Evolutionary conservation across 805 yeast genomes (phyloP), one percentile per base, ranked within the genome.

Genomic region (Saturnispora halmiae): DNA sequence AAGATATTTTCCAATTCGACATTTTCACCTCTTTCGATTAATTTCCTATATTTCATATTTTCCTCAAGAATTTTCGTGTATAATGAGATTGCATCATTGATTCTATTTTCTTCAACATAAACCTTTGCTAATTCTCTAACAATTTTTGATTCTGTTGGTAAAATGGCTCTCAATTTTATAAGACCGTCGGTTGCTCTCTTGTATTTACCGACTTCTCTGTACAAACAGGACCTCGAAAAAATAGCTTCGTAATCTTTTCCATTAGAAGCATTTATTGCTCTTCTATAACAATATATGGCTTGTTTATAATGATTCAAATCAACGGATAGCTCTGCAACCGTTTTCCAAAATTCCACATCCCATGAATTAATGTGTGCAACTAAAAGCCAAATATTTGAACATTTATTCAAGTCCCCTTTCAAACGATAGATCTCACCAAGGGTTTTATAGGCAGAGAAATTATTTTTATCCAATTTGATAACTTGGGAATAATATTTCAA

Each of bases 391-490:
- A 82, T 72, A 53, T 77, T 77, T 56, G 94, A 78, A 56, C 94
- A 75, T 53, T 82, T 81, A 48, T 79, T 75, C 37, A 72, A 60
- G 34, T 77, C 67, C 1, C 86, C 88, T 45, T 77, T 79, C 39
- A 72, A 64, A 42, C 75, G 70, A 48, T 82, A 80, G 35, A 90
- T 82, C 53, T 84, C 95, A 35, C 96, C 96, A 34, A 87, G 62
- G 0, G 94, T 82, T 52, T 82, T 80, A 65, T 88, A 88, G 0
- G 96, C 96, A 34, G 82, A 76, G 57, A 75, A 80, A 55, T 83
- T 82, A 48, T 74, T 73, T 11, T 84, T 79, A 54, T 87, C 95
- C 40, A 77, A 67, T 50, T 79, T 77, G 45, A 90, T 78, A 10
- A 86, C 94, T 46, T 75, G 84, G 49, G 67, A 63, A 59, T 72